Percentiles rank a stretch among this genome's conserved stretches.
These are phyloP conservation scores for Mimosa bimucronata DNA, from an alignment of 306 rosid species.

Conservation along the genomic window DNA sequence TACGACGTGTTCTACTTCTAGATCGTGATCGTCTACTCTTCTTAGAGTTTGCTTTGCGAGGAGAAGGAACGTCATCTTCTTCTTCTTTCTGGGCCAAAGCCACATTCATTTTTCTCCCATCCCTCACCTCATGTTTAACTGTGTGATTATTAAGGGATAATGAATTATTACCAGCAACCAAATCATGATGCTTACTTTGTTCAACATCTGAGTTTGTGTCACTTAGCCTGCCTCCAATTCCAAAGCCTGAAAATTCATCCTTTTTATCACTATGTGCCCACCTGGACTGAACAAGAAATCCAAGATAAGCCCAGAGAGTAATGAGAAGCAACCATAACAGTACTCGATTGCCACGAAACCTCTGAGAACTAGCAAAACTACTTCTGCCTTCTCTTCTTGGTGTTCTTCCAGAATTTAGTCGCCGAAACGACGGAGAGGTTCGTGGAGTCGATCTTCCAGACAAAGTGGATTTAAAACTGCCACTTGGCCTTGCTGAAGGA, in stretches of 20 bases:
- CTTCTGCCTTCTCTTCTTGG: constrained; percentile 69
- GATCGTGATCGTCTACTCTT: constrained; percentile 56
- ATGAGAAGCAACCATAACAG: constrained; percentile 74
- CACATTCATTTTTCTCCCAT: constrained; percentile 46
- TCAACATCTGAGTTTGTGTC: constrained; percentile 43
- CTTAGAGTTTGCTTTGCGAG: constrained; percentile 41
- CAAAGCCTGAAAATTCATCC: constrained; percentile 62
- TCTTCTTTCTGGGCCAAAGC: constrained; percentile 56
- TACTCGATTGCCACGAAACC: constrained; percentile 67
- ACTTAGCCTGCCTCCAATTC: constrained; percentile 57
- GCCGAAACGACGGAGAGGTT: constrained; percentile 69
- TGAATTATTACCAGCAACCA: constrained; percentile 38
- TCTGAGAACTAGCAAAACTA: constrained; percentile 47
- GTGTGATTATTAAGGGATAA: constrained; percentile 46
- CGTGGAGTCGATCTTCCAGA: constrained; percentile 65
- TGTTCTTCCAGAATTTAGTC: constrained; percentile 57
- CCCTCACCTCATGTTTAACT: constrained; percentile 32
- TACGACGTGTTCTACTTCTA: constrained; percentile 55
- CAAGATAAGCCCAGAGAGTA: constrained; percentile 93
- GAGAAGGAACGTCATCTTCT: constrained; percentile 49
- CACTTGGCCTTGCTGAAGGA: constrained; percentile 48
- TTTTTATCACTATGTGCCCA: constrained; percentile 78
- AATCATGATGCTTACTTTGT: constrained; percentile 48
- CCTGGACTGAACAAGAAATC: constrained; percentile 78
- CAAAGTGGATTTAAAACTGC: constrained; percentile 56